A percentile compares a stretch with the other conserved stretches of the same genome.
These are phyloP conservation scores for Zea mays DNA, from an alignment of 176 grass and related monocot genomes.

Conservation along the genomic window Zm-B73-REFERENCE-NAM-5.0 NC_050104.1:156604501-156605000, in stretches of 20 bases:
- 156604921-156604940: neutral
- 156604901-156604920: neutral
- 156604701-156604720: neutral
- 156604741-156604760: neutral
- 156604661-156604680: neutral
- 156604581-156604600: neutral
- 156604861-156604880: neutral
- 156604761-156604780: neutral
- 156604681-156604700: neutral
- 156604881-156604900: neutral
- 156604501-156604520: neutral
- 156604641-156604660: neutral
- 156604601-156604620: neutral
- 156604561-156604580: constrained; percentile 16
- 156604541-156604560: neutral
- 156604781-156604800: neutral
- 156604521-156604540: neutral
- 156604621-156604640: constrained; percentile 3
- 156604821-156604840: constrained; percentile 8
- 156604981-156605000: constrained; percentile 11
- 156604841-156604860: neutral
- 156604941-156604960: neutral
- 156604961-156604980: neutral
- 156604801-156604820: neutral
- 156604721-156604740: neutral